Conservation (phyloP, 768 basidiomycete species). For the Russula emetica region DNA sequence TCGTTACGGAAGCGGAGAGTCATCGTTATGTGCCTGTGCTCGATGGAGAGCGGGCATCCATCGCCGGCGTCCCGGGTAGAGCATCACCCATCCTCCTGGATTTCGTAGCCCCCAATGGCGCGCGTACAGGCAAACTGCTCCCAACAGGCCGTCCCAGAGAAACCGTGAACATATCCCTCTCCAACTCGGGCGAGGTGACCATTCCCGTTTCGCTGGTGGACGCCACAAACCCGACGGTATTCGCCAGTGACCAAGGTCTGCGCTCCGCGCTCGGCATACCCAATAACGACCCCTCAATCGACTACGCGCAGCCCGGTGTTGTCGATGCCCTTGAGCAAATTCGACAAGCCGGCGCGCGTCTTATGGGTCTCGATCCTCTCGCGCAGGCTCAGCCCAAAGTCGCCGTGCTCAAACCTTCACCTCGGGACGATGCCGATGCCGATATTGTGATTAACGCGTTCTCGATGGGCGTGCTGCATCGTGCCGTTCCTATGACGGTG, state of each 20-base stretch:
- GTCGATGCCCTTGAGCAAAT: conserved; percentile 46
- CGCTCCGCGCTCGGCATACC: conserved; percentile 37
- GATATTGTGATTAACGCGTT: conserved; percentile 57
- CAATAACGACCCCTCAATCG: conserved; percentile 21
- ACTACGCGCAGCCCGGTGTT: conserved; percentile 28
- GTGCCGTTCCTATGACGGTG: conserved; percentile 70
- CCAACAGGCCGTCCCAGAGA: conserved; percentile 55
- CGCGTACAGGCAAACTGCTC: conserved; percentile 65
- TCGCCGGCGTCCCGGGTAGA: conserved; percentile 67
- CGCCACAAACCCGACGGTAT: conserved; percentile 71
- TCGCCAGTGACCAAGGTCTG: conserved; percentile 49
- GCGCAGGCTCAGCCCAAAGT: conserved; percentile 71
- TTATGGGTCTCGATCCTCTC: conserved; percentile 60
- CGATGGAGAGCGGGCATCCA: conserved; percentile 46
- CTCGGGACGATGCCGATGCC: conserved; percentile 34
- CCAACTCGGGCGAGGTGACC: conserved; percentile 16
- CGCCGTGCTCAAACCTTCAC: conserved; percentile 46
- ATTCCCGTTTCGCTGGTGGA: conserved; percentile 56
- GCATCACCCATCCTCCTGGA: conserved; percentile 64
- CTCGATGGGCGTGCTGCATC: conserved; percentile 69
- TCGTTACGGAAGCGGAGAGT: conserved; percentile 35
- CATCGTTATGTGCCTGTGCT: conserved; percentile 36
- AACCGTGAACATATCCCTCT: conserved; percentile 36
- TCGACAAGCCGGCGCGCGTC: conserved; percentile 50
- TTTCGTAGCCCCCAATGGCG: conserved; percentile 62